Evolutionary conservation across 169 alveolate species (phyloP).

Genomic region (Plasmodium reichenowi): DNA sequence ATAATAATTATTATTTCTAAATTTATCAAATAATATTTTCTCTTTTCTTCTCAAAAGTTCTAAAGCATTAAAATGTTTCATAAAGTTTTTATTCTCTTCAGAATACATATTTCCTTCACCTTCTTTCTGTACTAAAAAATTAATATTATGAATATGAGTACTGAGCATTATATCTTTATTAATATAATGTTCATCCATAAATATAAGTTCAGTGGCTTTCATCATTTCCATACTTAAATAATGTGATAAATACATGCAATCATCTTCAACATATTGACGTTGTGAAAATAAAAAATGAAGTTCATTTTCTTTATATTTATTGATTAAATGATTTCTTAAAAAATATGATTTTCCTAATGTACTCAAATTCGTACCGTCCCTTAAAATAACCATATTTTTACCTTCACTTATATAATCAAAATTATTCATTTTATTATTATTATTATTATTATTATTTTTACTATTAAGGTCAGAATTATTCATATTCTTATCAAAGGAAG

Average conservation of each 20-base stretch:
- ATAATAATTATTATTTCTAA: neutral
- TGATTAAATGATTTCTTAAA: slow-evolving; percentile 40
- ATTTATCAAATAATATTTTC: slow-evolving; percentile 17
- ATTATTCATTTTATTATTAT: neutral
- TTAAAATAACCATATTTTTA: neutral
- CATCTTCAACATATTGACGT: slow-evolving; percentile 36
- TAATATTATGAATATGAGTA: slow-evolving; percentile 47
- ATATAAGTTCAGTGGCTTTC: slow-evolving; percentile 53
- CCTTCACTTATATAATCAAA: neutral
- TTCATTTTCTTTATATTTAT: slow-evolving; percentile 33
- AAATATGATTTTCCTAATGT: slow-evolving; percentile 13
- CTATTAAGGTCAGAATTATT: neutral
- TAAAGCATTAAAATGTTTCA: neutral
- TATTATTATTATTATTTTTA: neutral
- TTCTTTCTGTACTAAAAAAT: slow-evolving; percentile 4
- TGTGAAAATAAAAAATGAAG: slow-evolving; percentile 2
- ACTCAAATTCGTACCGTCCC: slow-evolving; percentile 7
- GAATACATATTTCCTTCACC: neutral
- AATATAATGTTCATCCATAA: slow-evolving; percentile 64
- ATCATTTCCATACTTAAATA: slow-evolving; percentile 54
- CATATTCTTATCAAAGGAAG: neutral
- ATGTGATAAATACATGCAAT: slow-evolving; percentile 64
- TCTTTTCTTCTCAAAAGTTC: slow-evolving; percentile 16
- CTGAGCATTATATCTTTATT: slow-evolving; percentile 74
- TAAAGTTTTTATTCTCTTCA: neutral